phyloP scores from a whole-genome alignment of 805 yeast species.

The Cephaloascus albidus region DNA sequence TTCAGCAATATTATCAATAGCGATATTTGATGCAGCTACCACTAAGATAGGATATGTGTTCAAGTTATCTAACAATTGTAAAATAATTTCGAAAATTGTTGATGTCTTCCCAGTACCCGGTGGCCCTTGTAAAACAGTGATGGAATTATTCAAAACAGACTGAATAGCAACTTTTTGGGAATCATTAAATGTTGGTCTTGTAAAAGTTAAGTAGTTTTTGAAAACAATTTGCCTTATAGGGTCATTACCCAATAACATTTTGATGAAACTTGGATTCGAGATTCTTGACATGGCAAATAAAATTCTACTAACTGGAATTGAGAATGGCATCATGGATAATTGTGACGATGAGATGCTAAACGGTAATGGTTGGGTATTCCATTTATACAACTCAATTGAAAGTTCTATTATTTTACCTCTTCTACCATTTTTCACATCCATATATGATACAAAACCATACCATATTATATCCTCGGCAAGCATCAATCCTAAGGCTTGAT shows the following conservation, averaged over 20 bases:
- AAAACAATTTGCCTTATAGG: conserved; percentile 48
- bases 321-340: conserved; percentile 44
- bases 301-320: conserved; percentile 54
- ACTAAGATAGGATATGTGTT: conserved; percentile 57
- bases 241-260: conserved; percentile 45
- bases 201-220: conserved; percentile 41
- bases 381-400: conserved; percentile 41
- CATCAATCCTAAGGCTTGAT: conserved; percentile 48
- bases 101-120: conserved; percentile 34
- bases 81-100: conserved; percentile 31
- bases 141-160: conserved; percentile 39
- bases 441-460: conserved; percentile 48
- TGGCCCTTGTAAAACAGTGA: conserved; percentile 39
- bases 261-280: conserved; percentile 40
- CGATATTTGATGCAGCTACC: conserved; percentile 70
- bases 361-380: conserved; percentile 50
- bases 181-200: conserved; percentile 40
- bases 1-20: conserved; percentile 70
- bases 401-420: conserved; percentile 24
- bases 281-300: conserved; percentile 58
- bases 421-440: conserved; percentile 19
- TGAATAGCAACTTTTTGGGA: conserved; percentile 51
- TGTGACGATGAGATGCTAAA: conserved; percentile 24
- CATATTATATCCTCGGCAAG: conserved; percentile 44
- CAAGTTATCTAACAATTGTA: conserved; percentile 45